phyloP scores from a whole-genome alignment of 2,329 filamentous ascomycete genomes.

The Epichloe elymi region DNA sequence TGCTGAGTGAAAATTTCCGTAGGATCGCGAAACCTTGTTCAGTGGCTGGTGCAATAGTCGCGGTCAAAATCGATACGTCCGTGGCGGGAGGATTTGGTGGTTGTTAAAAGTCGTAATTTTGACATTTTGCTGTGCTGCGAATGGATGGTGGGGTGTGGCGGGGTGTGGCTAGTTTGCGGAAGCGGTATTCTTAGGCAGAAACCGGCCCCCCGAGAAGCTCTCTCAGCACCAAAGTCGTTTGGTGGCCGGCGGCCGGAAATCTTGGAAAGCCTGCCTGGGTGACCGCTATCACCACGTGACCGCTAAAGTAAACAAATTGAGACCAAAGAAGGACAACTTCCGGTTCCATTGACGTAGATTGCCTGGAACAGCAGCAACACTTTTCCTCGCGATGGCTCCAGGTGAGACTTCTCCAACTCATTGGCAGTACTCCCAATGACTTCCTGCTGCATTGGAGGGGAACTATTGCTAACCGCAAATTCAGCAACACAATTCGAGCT shows the following conservation, averaged over 20 bases:
- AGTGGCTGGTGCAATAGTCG: neutral
- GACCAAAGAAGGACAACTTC: conserved; percentile 3
- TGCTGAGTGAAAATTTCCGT: neutral
- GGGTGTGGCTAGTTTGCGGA: conserved; percentile 20
- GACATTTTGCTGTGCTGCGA: conserved; percentile 25
- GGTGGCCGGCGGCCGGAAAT: no score
- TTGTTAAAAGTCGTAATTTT: conserved; percentile 19
- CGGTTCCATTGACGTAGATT: neutral
- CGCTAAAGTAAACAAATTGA: conserved; percentile 23
- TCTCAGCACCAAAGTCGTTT: no score
- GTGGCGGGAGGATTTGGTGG: neutral
- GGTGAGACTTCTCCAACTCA: conserved; percentile 16
- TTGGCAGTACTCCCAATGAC: neutral
- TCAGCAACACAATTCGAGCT: conserved; percentile 69
- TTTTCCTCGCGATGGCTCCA: conserved; percentile 24
- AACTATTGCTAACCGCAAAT: neutral
- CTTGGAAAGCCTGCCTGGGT: neutral
- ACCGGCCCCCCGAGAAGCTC: conserved; percentile 4
- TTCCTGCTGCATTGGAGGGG: neutral
- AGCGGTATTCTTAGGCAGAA: conserved; percentile 21
- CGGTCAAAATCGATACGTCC: neutral
- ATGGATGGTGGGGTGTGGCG: conserved; percentile 28
- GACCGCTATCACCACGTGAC: conserved; percentile 23
- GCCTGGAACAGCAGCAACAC: neutral
- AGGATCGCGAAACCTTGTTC: neutral